These are phyloP conservation scores for Verruconis gallopava DNA, from an alignment of 2,329 filamentous ascomycete genomes.

Conservation along the genomic window DNA sequence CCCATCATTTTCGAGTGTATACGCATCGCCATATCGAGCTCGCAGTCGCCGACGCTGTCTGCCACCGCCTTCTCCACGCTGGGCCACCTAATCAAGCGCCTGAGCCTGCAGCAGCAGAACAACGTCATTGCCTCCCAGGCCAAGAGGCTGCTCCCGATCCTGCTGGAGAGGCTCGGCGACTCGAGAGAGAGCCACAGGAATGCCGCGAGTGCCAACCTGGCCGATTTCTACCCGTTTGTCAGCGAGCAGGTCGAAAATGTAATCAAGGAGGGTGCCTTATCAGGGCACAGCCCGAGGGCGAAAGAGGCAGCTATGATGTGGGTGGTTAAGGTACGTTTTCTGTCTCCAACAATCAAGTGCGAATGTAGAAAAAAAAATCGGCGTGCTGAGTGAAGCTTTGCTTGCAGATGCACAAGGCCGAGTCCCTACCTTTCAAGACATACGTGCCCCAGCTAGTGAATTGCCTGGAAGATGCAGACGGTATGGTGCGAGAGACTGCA, in stretches of 20 bases:
- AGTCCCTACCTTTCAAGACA: constrained; percentile 64
- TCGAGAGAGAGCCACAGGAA: constrained; percentile 72
- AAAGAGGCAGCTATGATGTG: constrained; percentile 79
- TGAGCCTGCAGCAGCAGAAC: constrained; percentile 73
- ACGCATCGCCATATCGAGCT: constrained; percentile 59
- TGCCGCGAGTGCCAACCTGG: constrained; percentile 61
- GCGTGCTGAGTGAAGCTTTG: too few relatives aligned
- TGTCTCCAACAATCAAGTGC: constrained; percentile 9
- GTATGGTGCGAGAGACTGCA: constrained; percentile 71
- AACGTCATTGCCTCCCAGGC: constrained; percentile 56
- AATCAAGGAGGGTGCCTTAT: constrained; percentile 65
- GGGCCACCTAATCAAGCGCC: constrained; percentile 73
- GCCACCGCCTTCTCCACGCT: constrained; percentile 79
- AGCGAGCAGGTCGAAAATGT: constrained; percentile 65
- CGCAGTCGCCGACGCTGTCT: constrained; percentile 59
- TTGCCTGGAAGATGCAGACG: constrained; percentile 80
- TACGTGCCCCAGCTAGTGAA: constrained; percentile 78
- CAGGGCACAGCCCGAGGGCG: constrained; percentile 66
- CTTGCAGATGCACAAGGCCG: constrained; percentile 70
- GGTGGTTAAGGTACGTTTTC: constrained; percentile 54
- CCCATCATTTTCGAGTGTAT: constrained; percentile 70
- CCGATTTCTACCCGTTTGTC: constrained; percentile 60
- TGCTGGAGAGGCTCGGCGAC: constrained; percentile 79
- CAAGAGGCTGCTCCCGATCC: constrained; percentile 55
- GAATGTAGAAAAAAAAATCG: too few relatives aligned